These are phyloP conservation scores for Aspergillus ochraceus DNA, from an alignment of 2,329 filamentous ascomycete genomes.

Conservation along the genomic window DNA sequence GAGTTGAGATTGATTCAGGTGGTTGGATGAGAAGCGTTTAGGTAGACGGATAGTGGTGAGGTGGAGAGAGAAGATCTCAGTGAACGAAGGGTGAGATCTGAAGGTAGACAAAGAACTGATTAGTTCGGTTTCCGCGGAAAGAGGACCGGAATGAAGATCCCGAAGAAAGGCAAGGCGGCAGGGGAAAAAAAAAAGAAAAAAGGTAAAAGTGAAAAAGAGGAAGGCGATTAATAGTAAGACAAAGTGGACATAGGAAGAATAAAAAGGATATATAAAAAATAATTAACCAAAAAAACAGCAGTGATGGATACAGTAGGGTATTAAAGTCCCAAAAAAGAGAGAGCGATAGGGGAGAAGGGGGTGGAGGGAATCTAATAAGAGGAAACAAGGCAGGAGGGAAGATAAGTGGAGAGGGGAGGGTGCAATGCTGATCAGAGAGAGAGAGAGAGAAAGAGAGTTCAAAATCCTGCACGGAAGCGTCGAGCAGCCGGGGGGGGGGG, in stretches of 20 bases:
- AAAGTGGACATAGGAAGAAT: not conserved
- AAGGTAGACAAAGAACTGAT: conserved; percentile 13
- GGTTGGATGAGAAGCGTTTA: not conserved
- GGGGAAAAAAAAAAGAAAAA: not conserved
- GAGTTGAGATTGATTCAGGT: conserved; percentile 3
- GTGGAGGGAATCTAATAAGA: not conserved
- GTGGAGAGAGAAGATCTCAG: conserved; percentile 5
- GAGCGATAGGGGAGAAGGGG: not conserved
- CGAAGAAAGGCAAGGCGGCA: not conserved
- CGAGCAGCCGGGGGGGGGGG: conserved; percentile 7
- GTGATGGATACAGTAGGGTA: not conserved
- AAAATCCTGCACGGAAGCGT: conserved; percentile 19
- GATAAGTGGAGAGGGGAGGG: not conserved
- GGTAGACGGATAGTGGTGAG: not conserved
- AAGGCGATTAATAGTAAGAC: not conserved
- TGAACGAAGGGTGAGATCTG: conserved; percentile 16
- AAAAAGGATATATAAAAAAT: not conserved
- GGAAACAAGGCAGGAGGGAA: not conserved
- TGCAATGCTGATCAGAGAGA: conserved; percentile 10
- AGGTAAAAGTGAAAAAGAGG: not conserved
- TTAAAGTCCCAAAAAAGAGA: not conserved
- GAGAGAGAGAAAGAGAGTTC: not conserved
- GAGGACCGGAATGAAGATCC: not conserved
- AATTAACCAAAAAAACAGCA: not conserved
- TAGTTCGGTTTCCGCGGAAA: conserved; percentile 13